These are phyloP conservation scores for Pinus taeda DNA, from an alignment of 75 land plant genomes.

Conservation along the genomic window DNA sequence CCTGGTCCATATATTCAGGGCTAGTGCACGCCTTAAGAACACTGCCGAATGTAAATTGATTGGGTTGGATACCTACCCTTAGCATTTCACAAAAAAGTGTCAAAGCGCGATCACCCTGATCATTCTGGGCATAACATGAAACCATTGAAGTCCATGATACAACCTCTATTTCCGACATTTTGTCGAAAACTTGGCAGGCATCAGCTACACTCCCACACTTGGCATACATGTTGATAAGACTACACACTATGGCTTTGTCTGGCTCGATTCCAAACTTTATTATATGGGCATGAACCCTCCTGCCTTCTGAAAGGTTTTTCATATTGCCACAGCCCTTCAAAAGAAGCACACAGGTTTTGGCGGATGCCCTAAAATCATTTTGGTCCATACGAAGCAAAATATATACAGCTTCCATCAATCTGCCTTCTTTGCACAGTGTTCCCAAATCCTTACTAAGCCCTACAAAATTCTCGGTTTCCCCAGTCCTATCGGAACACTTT, in stretches of 20 bases:
- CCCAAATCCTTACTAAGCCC: neutral
- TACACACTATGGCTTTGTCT: conserved; percentile 36
- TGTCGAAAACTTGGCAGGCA: conserved; percentile 11
- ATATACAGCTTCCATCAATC: neutral
- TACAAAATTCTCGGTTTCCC: neutral
- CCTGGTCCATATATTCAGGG: conserved; percentile 29
- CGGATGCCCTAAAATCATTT: neutral
- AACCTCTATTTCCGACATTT: conserved; percentile 9
- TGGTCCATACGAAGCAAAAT: neutral
- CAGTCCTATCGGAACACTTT: neutral
- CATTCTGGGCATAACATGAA: conserved; percentile 14
- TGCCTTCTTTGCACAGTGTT: neutral
- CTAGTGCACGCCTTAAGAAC: conserved; percentile 59
- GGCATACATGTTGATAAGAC: conserved; percentile 44
- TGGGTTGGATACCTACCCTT: conserved; percentile 29
- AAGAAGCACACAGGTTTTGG: neutral
- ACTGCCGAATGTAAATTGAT: conserved; percentile 47
- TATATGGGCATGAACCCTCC: conserved; percentile 32
- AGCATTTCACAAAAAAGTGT: conserved; percentile 35
- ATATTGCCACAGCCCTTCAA: conserved; percentile 26
- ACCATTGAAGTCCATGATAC: conserved; percentile 26
- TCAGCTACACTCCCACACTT: conserved; percentile 10
- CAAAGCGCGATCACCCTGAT: neutral
- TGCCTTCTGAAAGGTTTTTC: conserved; percentile 16
- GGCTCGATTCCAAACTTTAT: conserved; percentile 21